Conservation (phyloP, 768 basidiomycete species). For the Porpolomopsis calyptriformis region DNA sequence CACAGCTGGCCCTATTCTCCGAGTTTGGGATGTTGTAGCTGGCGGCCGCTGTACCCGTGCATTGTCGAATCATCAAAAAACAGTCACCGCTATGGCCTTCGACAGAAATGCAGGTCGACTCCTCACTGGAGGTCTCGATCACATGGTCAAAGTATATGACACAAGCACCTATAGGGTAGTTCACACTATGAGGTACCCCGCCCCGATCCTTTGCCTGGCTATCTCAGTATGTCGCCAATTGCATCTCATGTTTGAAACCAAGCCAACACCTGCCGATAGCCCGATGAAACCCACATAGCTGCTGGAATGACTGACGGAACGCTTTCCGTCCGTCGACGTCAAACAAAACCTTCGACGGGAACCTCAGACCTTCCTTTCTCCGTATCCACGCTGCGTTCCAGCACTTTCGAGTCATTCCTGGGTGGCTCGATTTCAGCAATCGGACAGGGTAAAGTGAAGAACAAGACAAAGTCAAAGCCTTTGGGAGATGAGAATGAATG, state of each 20-base stretch:
- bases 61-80: conserved; percentile 96
- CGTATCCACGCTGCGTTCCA: conserved; percentile 34
- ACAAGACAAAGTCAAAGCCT: conserved; percentile 37
- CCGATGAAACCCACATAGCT: conserved; percentile 92
- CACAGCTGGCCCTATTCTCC: conserved; percentile 82
- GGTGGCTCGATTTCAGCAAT: conserved; percentile 42
- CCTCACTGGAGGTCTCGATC: conserved; percentile 85
- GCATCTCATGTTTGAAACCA: not conserved
- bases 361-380: conserved; percentile 25
- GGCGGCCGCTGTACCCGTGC: conserved; percentile 85
- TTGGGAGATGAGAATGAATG: conserved; percentile 64
- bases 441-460: conserved; percentile 38
- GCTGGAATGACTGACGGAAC: conserved; percentile 98
- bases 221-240: conserved; percentile 58
- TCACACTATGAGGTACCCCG: conserved; percentile 97
- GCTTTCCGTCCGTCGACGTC: conserved; percentile 87
- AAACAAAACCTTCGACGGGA: conserved; percentile 57
- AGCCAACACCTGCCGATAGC: conserved; percentile 36
- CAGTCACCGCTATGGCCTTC: conserved; percentile 82
- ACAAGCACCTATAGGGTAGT: conserved; percentile 88
- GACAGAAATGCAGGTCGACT: conserved; percentile 67
- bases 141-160: conserved; percentile 99
- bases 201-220: conserved; percentile 80
- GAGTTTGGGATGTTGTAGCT: conserved; percentile 91
- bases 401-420: conserved; percentile 60